phyloP scores from a whole-genome alignment of 352 stramenopile species.

The Pythium brachiatum region DNA sequence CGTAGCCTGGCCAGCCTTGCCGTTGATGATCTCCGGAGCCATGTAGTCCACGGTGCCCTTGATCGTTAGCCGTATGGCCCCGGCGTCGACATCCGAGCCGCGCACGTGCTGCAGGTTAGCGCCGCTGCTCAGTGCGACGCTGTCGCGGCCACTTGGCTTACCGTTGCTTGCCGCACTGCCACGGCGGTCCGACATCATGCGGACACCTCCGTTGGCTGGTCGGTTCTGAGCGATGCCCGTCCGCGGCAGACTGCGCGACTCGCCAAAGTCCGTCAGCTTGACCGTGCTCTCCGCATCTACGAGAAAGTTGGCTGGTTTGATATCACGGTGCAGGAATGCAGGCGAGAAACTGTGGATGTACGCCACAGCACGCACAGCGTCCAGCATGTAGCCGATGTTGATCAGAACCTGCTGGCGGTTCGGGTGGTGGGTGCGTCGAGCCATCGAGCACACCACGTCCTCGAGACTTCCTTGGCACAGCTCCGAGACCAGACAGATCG shows the following conservation, averaged over 20 bases:
- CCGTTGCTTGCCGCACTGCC: conserved; percentile 5
- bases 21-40: conserved; percentile 51
- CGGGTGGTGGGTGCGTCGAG: conserved; percentile 33
- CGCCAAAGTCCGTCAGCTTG: not conserved
- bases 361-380: conserved; percentile 48
- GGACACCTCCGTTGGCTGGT: not conserved
- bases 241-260: conserved; percentile 20
- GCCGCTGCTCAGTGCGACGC: conserved; percentile 31
- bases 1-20: conserved; percentile 23
- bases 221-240: conserved; percentile 33
- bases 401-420: conserved; percentile 58
- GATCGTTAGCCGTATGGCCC: conserved; percentile 30
- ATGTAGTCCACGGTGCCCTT: conserved; percentile 47
- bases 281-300: conserved; percentile 41
- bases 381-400: conserved; percentile 23
- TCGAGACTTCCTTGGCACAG: conserved; percentile 65
- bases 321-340: conserved; percentile 71
- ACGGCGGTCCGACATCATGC: conserved; percentile 6
- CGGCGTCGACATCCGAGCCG: conserved; percentile 14
- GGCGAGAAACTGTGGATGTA: conserved; percentile 76
- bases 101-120: conserved; percentile 41
- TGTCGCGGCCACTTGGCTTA: not conserved
- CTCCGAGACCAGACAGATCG: conserved; percentile 69
- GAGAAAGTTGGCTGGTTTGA: conserved; percentile 75
- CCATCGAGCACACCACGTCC: conserved; percentile 46